Base-by-base conservation (phyloP, 2,329 filamentous ascomycete genomes). In the Phialophora tarda region DNA sequence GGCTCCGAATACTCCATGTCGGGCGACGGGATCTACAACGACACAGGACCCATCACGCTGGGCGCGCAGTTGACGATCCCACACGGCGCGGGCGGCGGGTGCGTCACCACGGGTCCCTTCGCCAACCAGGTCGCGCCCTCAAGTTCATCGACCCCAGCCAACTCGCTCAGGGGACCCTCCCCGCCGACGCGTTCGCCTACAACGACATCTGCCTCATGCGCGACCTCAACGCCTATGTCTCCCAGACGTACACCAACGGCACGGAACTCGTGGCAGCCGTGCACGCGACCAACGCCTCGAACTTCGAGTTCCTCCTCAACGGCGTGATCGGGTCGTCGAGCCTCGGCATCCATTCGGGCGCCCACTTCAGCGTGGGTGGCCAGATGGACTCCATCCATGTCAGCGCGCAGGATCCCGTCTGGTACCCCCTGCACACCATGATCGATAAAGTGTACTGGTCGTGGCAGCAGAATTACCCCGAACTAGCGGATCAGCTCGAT, bases 1-100 rank as follows among this genome's bases (percentile, higher is more conserved):
- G 79, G 79, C 38, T 78, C 76, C 48, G 74, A 73, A 32, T 76
- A 75, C 64, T 79, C 76, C 63, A 72, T 77, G 55, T 74, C 73
- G 41, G 76, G 78, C 48, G 74, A 78, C 44, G 71, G 72, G 24
- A 58, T 69, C 5, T 69, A 68, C 47, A 63, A 64, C 54, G 63
- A 71, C 67, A 69, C 64, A 11, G 71, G 66, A 4, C 67, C 66
- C 2, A 71, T 71, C 62, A 50, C 34, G 7, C 66, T 73, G 2
- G 68, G 69, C 30, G 44, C 69, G 3, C 32, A 59, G 3, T 57
- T 73, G 30, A 63, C 61, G 21, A 67, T 74, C 50, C 73, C 73
- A 12, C 70, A 71, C 34, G 73, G 73, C 41, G 62, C 69, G 4
- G 73, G 73, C 17, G 73, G 73, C 53, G 73, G 69, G 8, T 75